Evolutionary conservation across 2,329 filamentous ascomycete species (phyloP).

Genomic region (Westerdykella ornata): DNA sequence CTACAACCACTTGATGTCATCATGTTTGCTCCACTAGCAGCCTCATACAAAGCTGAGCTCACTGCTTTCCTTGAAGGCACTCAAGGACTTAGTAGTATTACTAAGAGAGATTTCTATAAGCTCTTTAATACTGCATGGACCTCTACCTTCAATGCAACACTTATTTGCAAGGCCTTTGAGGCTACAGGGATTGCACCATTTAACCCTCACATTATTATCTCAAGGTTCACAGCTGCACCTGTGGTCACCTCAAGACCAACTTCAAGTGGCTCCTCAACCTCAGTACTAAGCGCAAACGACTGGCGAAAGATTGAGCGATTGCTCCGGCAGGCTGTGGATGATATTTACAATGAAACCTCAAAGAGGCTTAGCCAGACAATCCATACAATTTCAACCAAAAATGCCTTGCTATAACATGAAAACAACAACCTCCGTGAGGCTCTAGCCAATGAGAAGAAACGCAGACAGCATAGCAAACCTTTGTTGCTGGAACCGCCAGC

Average conservation of each 20-base stretch:
- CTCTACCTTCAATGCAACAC: constrained; percentile 1
- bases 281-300: background rate
- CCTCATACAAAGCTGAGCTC: constrained; percentile 1
- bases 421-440: background rate
- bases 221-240: constrained; percentile 1
- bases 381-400: background rate
- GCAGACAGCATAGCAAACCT: constrained; percentile 3
- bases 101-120: background rate
- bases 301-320: constrained; percentile 4
- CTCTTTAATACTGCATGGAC: constrained; percentile 5
- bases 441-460: constrained; percentile 5
- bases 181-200: constrained; percentile 3
- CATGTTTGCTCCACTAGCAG: constrained; percentile 1
- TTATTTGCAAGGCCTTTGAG: constrained; percentile 3
- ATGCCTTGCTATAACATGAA: background rate
- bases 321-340: background rate
- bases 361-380: background rate
- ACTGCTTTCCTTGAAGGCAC: background rate
- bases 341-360: background rate
- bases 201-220: constrained; percentile 2
- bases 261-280: background rate
- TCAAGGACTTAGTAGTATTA: constrained; percentile 1
- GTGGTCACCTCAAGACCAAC: background rate
- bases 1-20: constrained; percentile 1
- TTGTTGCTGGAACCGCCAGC: constrained; percentile 5